A percentile compares a stretch with the other conserved stretches of the same genome.
Evolutionary conservation across 805 yeast species (phyloP).

Genomic region (Candida palmyrensis): DNA sequence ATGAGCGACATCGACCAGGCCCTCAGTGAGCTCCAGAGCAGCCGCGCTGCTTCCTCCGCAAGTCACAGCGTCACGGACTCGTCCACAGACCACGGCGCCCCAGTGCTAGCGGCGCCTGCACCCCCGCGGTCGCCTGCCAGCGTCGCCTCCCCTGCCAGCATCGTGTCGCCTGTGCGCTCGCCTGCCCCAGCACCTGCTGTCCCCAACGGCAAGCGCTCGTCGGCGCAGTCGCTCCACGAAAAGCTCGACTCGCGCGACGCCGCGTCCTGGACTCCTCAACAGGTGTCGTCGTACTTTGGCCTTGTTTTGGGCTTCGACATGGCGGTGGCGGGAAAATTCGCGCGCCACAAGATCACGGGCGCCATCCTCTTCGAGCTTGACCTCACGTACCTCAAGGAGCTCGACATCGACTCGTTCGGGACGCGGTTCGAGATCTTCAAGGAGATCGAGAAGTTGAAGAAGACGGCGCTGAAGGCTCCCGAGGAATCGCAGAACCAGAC

Average conservation of each 20-base stretch:
- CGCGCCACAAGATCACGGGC: slow-evolving; percentile 86
- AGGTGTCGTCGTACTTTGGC: slow-evolving; percentile 75
- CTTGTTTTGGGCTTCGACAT: slow-evolving; percentile 65
- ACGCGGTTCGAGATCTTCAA: slow-evolving; percentile 89
- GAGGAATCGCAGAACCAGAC: too few relatives aligned
- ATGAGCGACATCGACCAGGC: slow-evolving; percentile 73
- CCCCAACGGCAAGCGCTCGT: neutral
- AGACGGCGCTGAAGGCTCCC: slow-evolving; percentile 3
- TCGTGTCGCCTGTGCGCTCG: too few relatives aligned
- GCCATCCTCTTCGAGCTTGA: slow-evolving; percentile 80
- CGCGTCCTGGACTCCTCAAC: slow-evolving; percentile 74
- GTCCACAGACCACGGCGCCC: too few relatives aligned
- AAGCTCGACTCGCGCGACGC: slow-evolving; percentile 46
- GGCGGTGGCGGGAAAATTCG: slow-evolving; percentile 72
- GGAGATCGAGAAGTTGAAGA: slow-evolving; percentile 69
- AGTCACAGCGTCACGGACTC: too few relatives aligned
- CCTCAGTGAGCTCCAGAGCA: slow-evolving; percentile 51
- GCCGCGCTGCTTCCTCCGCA: too few relatives aligned
- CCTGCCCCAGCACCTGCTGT: neutral
- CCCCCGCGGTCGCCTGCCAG: neutral
- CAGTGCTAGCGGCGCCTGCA: neutral
- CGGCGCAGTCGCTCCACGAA: slow-evolving; percentile 9
- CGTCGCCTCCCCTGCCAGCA: too few relatives aligned
- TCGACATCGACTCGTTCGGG: slow-evolving; percentile 90
- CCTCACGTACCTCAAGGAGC: slow-evolving; percentile 78